A percentile compares a stretch with the other conserved stretches of the same genome.
These are phyloP conservation scores for Vicia sativa DNA, from an alignment of 306 rosid species.

Conservation along the genomic window DNA sequence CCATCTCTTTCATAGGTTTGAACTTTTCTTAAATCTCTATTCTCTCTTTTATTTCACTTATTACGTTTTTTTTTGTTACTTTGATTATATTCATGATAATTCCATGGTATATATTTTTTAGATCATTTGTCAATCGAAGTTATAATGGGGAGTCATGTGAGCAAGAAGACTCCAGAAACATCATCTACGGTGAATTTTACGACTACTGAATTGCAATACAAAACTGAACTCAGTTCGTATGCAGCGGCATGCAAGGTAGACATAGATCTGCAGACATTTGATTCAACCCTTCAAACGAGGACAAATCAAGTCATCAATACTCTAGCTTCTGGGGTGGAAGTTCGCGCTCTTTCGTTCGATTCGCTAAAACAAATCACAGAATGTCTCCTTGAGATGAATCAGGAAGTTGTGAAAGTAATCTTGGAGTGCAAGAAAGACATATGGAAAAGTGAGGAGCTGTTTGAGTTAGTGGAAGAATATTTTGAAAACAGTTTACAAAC, in stretches of 20 bases:
- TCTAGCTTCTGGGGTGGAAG: conserved; percentile 81
- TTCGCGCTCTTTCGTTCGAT: conserved; percentile 80
- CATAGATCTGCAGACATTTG: conserved; percentile 73
- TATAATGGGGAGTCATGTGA: conserved; percentile 76
- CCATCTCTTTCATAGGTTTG: conserved; percentile 53
- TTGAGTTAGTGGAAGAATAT: conserved; percentile 89
- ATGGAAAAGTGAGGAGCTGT: conserved; percentile 86
- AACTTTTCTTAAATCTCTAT: conserved; percentile 39
- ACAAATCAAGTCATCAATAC: conserved; percentile 80
- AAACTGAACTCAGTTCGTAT: conserved; percentile 68
- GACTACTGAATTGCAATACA: conserved; percentile 50
- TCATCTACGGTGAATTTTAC: conserved; percentile 48
- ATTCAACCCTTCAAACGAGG: conserved; percentile 67
- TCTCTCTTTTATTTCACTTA: conserved; percentile 39
- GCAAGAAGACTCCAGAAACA: conserved; percentile 65
- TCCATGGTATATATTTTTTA: conserved; percentile 31
- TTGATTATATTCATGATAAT: neutral
- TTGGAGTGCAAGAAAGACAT: conserved; percentile 92
- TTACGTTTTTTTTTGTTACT: conserved; percentile 6
- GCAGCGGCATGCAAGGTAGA: conserved; percentile 86
- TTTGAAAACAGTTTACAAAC: conserved; percentile 89
- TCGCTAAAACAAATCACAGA: conserved; percentile 79
- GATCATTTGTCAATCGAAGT: conserved; percentile 41
- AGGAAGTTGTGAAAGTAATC: conserved; percentile 88
- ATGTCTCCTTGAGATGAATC: conserved; percentile 92